Evolutionary conservation across 1,139 yeast species (phyloP).

Genomic region (Suhomyces guaymorum): DNA sequence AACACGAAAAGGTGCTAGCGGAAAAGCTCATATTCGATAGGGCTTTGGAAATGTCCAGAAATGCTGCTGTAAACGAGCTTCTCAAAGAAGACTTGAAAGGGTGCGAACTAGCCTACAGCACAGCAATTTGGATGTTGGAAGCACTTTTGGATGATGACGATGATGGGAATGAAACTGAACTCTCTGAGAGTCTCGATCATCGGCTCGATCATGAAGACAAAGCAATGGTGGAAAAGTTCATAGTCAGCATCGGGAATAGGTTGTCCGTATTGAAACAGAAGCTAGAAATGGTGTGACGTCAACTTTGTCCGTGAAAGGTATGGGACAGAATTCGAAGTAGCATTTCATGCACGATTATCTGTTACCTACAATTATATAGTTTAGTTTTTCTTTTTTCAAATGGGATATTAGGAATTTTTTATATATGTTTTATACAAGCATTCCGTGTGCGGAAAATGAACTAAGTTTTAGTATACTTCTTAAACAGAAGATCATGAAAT

Average conservation of each 20-base stretch:
- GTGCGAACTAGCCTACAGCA: conserved; percentile 86
- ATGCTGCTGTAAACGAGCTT: conserved; percentile 86
- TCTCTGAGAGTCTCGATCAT: no score
- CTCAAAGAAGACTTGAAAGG: conserved; percentile 72
- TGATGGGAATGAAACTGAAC: conserved; percentile 22
- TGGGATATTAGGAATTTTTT: conserved; percentile 9
- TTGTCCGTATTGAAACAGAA: conserved; percentile 58
- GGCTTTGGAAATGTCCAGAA: conserved; percentile 87
- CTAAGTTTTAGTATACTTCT: no score
- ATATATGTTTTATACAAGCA: conserved; percentile 6
- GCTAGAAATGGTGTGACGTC: conserved; percentile 16
- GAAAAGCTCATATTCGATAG: conserved; percentile 88
- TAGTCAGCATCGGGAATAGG: conserved; percentile 71
- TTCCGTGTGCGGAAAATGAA: background rate
- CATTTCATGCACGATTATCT: no score
- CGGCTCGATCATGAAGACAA: conserved; percentile 70
- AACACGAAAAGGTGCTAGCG: conserved; percentile 49
- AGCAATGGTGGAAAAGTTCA: conserved; percentile 73
- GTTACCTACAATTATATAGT: no score
- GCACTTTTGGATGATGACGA: conserved; percentile 66
- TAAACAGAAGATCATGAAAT: no score
- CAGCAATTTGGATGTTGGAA: conserved; percentile 94
- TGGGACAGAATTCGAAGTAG: no score
- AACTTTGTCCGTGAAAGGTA: background rate
- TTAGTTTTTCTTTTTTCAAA: background rate